Evolutionary conservation across 2,329 filamentous ascomycete genomes (phyloP), one percentile per base, ranked within the genome.

Genomic region (Zalaria sp.): DNA sequence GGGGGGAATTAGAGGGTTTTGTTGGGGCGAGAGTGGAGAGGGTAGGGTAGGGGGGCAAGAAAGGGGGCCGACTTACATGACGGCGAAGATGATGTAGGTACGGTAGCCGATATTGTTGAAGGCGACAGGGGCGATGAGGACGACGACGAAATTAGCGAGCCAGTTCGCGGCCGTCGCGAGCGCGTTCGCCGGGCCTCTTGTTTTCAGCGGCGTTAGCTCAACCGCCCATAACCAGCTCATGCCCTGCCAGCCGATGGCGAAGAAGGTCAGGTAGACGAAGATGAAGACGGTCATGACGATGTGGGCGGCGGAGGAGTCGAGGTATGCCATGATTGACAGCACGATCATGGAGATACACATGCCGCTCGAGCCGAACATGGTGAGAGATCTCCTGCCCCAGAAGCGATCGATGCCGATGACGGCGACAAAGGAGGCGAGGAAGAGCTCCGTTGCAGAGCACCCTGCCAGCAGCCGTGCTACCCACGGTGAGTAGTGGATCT

Each of bases 251-350:
- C 70, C 71, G 40, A 71, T 63, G 35, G 72, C 74, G 53, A 79
- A 80, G 58, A 72, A 73, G 2, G 70, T 72, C 52, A 74, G 77
- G 57, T 77, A 79, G 9, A 75, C 66, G 54, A 79, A 79, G 34
- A 80, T 63, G 51, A 78, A 77, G 10, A 84, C 69, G 1, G 77
- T 72, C 81, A 86, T 85, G 40, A 76, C 77, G 1, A 66, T 61
- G 39, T 65, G 62, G 3, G 64, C 56, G 10, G 69, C 57, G 27
- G 76, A 75, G 62, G 77, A 76, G 0, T 57, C 52, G 25, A 58
- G 46, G 38, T 59, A 64, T 25, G 56, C 46, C 51, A 58, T 55
- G 28, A 64, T 53, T 4, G 66, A 62, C 3, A 57, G 43, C 7
- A 47, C 46, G 35, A 57, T 53, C 50, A 57, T 57, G 37, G 49